phyloP scores from a whole-genome alignment of 2,329 filamentous ascomycete species.

The Aspergillus cejpii region DNA sequence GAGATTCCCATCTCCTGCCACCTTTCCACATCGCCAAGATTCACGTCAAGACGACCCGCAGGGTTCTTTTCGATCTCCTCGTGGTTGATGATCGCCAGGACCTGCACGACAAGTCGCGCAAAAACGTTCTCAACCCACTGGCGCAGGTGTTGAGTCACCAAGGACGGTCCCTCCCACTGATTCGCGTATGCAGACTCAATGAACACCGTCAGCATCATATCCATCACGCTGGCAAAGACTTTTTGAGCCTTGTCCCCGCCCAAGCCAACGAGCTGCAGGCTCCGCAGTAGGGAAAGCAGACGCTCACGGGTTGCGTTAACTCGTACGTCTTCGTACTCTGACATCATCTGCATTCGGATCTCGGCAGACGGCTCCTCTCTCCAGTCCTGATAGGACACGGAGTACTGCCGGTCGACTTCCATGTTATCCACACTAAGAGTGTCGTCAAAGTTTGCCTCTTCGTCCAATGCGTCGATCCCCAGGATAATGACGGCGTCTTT shows the following conservation, averaged over 20 bases:
- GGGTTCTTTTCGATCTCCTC: slow-evolving; percentile 19
- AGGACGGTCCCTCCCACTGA: slow-evolving; percentile 49
- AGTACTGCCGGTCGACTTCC: slow-evolving; percentile 34
- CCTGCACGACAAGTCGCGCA: slow-evolving; percentile 46
- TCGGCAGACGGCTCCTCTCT: slow-evolving; percentile 27
- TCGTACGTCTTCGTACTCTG: slow-evolving; percentile 24
- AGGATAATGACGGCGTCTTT: slow-evolving; percentile 41
- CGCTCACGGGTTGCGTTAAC: slow-evolving; percentile 29
- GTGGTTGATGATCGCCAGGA: slow-evolving; percentile 39
- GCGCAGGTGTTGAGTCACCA: slow-evolving; percentile 45
- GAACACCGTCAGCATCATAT: slow-evolving; percentile 51
- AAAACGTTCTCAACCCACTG: slow-evolving; percentile 53
- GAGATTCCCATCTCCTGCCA: slow-evolving; percentile 52
- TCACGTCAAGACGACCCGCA: slow-evolving; percentile 28
- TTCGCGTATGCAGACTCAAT: slow-evolving; percentile 52
- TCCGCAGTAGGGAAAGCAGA: slow-evolving; percentile 39
- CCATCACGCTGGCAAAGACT: slow-evolving; percentile 54
- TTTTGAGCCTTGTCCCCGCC: slow-evolving; percentile 51
- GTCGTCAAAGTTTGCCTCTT: slow-evolving; percentile 18
- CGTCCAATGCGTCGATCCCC: slow-evolving; percentile 31
- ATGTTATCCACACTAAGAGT: slow-evolving; percentile 25
- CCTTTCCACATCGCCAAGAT: slow-evolving; percentile 43
- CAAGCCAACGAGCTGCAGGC: slow-evolving; percentile 49
- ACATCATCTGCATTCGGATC: slow-evolving; percentile 29
- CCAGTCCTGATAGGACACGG: slow-evolving; percentile 37